Conservation (phyloP, 495 filamentous ascomycete genomes). For the Aspergillus bridgeri region DNA sequence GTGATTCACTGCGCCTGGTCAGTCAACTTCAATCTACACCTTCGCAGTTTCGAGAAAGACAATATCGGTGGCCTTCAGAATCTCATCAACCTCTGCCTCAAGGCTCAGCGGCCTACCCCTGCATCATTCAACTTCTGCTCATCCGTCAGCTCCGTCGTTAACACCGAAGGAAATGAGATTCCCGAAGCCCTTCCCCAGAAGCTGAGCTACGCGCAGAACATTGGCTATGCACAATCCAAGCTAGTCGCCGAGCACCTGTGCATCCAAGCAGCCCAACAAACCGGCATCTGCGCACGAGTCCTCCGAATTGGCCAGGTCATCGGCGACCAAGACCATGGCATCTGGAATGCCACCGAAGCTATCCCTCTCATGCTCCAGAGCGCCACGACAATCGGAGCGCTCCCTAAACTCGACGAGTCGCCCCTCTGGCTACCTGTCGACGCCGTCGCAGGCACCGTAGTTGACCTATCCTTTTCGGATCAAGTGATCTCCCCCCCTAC, state of each 20-base stretch:
- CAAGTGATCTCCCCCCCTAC: background rate
- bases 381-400: conserved; percentile 39
- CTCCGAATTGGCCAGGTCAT: conserved; percentile 59
- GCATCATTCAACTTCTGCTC: conserved; percentile 58
- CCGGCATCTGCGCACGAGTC: conserved; percentile 32
- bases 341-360: conserved; percentile 63
- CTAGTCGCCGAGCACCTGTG: conserved; percentile 59
- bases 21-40: conserved; percentile 64
- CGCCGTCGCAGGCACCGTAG: conserved; percentile 12
- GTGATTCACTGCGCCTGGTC: conserved; percentile 69
- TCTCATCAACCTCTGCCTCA: conserved; percentile 53
- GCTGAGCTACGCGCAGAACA: conserved; percentile 46
- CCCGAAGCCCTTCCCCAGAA: conserved; percentile 46
- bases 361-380: conserved; percentile 59
- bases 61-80: conserved; percentile 54
- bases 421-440: conserved; percentile 24
- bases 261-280: conserved; percentile 29
- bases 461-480: conserved; percentile 19
- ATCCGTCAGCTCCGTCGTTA: conserved; percentile 48
- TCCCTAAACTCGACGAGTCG: conserved; percentile 51
- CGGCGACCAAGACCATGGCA: conserved; percentile 48
- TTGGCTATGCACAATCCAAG: conserved; percentile 62
- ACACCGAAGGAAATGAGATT: conserved; percentile 30
- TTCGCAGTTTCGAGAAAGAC: conserved; percentile 54
- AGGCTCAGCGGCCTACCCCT: conserved; percentile 24